Conservation (phyloP, 306 rosid species). For the Sindora glabra region DNA sequence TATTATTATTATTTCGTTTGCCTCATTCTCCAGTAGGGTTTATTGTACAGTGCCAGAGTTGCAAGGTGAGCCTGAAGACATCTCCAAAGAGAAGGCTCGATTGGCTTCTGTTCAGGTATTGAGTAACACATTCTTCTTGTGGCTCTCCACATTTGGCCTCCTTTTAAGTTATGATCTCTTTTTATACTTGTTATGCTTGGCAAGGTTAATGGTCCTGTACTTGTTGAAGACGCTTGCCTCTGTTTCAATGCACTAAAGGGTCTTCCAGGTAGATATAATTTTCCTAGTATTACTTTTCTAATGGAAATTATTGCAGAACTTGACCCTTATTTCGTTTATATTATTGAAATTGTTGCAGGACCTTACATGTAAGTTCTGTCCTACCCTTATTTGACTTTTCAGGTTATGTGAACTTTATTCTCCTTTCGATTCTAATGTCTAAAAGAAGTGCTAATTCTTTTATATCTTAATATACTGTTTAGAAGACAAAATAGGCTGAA, state of each 20-base stretch:
- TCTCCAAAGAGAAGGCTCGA: conserved; percentile 92
- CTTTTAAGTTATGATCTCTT: background rate
- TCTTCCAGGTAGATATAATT: conserved; percentile 67
- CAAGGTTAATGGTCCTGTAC: conserved; percentile 91
- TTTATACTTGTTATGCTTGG: background rate
- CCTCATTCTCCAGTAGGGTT: background rate
- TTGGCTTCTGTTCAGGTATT: conserved; percentile 82
- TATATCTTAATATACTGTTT: background rate
- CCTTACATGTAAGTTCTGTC: conserved; percentile 87
- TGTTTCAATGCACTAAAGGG: conserved; percentile 96
- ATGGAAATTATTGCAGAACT: background rate
- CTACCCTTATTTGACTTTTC: conserved; percentile 7
- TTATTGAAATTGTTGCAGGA: conserved; percentile 54
- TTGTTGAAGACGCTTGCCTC: conserved; percentile 96
- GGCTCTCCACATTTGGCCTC: background rate
- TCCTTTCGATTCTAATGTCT: background rate
- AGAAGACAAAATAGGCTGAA: too few relatives aligned
- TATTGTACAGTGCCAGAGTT: conserved; percentile 70
- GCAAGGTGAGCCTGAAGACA: conserved; percentile 96
- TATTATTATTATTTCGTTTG: background rate
- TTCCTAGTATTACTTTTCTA: background rate
- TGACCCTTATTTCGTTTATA: conserved; percentile 12
- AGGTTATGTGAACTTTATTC: conserved; percentile 24
- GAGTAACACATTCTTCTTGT: background rate
- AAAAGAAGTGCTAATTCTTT: background rate